Evolutionary conservation across 257 asterid species (phyloP).

Genomic region (Paraleonurus japonicus): DNA sequence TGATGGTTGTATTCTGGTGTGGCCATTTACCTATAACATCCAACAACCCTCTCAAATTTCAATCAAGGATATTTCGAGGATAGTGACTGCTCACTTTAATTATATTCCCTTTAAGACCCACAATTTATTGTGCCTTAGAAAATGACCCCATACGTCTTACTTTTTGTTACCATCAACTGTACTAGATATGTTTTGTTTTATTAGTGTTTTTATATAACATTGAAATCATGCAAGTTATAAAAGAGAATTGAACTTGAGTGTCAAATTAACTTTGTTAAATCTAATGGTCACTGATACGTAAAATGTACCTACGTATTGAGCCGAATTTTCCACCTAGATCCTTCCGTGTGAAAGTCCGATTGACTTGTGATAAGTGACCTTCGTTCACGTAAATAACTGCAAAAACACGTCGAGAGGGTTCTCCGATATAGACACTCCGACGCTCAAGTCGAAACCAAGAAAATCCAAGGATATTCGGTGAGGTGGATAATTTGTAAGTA

Average conservation of each 20-base stretch:
- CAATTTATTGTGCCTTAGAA: background rate
- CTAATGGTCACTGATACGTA: too few species aligned
- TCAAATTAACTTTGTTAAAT: too few species aligned
- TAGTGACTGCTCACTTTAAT: constrained; percentile 14
- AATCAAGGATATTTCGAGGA: constrained; percentile 16
- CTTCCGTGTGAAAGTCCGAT: too few species aligned
- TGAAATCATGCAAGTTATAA: background rate
- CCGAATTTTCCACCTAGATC: too few species aligned
- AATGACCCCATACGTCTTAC: background rate
- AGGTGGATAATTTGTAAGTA: too few species aligned
- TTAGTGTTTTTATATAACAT: background rate
- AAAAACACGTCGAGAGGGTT: too few species aligned
- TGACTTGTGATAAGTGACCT: too few species aligned
- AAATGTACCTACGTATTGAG: too few species aligned
- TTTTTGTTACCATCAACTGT: background rate
- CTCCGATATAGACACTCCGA: too few species aligned
- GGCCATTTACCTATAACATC: background rate
- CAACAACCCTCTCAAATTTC: constrained; percentile 14
- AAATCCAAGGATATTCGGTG: too few species aligned
- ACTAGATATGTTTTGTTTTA: background rate
- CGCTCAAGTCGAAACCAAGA: too few species aligned
- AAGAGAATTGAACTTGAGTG: background rate
- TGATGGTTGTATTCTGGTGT: constrained; percentile 12
- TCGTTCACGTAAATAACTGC: too few species aligned
- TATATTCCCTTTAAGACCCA: constrained; percentile 16